Conservation (phyloP, 23 red algal genomes). For the Gracilariopsis chorda region DNA sequence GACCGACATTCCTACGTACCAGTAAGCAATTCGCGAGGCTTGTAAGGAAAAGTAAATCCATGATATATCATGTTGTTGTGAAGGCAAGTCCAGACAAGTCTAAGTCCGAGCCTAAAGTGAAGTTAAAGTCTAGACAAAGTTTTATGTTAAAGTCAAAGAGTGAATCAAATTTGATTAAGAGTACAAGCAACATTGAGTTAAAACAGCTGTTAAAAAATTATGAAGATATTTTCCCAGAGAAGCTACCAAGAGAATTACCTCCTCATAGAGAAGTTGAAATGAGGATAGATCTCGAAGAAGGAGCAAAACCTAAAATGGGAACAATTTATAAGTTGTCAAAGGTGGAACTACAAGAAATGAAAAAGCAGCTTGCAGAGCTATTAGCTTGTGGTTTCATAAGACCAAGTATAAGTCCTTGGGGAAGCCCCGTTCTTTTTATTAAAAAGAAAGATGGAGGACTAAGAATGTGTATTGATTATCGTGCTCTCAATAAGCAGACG, state of each 20-base stretch:
- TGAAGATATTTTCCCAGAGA: constrained; percentile 9
- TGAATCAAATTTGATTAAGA: too few relatives aligned
- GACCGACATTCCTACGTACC: neutral
- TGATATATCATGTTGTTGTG: constrained; percentile 4
- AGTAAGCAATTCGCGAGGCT: neutral
- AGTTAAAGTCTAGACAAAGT: too few relatives aligned
- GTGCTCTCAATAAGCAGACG: constrained; percentile 15
- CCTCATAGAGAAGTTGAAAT: too few relatives aligned
- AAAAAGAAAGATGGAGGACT: neutral
- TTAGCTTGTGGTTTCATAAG: neutral
- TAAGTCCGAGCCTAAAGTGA: neutral
- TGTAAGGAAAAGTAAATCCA: neutral
- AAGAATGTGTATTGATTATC: constrained; percentile 26
- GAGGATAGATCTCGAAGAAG: too few relatives aligned
- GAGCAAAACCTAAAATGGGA: constrained; percentile 20
- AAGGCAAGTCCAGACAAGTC: neutral
- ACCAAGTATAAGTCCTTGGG: constrained; percentile 33
- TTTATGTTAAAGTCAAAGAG: too few relatives aligned
- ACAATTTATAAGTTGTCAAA: constrained; percentile 4
- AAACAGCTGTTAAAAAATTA: neutral
- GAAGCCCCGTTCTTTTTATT: constrained; percentile 30
- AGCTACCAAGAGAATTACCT: too few relatives aligned
- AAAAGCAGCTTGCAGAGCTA: neutral
- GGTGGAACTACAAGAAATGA: neutral
- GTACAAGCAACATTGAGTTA: neutral